A percentile compares a stretch with the other conserved stretches of the same genome.
Evolutionary conservation across 2,329 filamentous ascomycete species (phyloP).

Genomic region (Hirsutella rhossiliensis): DNA sequence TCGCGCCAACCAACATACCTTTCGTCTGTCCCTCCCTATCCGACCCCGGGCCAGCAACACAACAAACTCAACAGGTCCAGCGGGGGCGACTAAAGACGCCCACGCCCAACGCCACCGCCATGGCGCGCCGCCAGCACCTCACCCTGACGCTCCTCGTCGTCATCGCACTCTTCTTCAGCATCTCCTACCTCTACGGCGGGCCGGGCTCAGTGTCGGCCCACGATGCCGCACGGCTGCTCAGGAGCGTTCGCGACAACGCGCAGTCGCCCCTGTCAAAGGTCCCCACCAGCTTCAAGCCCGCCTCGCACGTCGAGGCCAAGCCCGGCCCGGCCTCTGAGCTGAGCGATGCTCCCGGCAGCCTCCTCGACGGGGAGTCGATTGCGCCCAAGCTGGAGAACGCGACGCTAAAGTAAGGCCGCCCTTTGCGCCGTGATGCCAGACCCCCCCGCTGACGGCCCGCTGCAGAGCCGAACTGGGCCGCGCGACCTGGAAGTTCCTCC

Average conservation of each 20-base stretch:
- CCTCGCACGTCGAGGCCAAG: conserved; percentile 7
- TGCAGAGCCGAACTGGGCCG: conserved; percentile 51
- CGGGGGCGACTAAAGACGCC: not conserved
- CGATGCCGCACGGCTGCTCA: conserved; percentile 6
- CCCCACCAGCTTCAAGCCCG: not conserved
- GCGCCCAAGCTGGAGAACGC: conserved; percentile 75
- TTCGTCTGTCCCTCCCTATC: not conserved
- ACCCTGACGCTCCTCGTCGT: conserved; percentile 41
- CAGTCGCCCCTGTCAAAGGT: conserved; percentile 11
- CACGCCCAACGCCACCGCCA: conserved; percentile 12
- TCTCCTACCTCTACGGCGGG: conserved; percentile 48
- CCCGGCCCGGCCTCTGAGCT: conserved; percentile 26
- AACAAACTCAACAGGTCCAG: too few species aligned
- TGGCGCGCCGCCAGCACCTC: conserved; percentile 42
- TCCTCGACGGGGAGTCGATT: conserved; percentile 58
- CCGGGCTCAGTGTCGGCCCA: conserved; percentile 6
- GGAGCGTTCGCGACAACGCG: conserved; percentile 4
- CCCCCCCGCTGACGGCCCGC: not conserved
- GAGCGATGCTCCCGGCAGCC: conserved; percentile 27
- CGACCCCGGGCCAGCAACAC: not conserved
- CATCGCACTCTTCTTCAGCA: conserved; percentile 41
- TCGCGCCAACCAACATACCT: too few species aligned
- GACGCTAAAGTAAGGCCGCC: conserved; percentile 52
- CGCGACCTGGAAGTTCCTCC: conserved; percentile 57
- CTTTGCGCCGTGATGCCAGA: not conserved